A percentile compares a stretch with the other conserved stretches of the same genome.
Conservation (phyloP, 129 eudicot species). For the Flaveria trinervia region DNA sequence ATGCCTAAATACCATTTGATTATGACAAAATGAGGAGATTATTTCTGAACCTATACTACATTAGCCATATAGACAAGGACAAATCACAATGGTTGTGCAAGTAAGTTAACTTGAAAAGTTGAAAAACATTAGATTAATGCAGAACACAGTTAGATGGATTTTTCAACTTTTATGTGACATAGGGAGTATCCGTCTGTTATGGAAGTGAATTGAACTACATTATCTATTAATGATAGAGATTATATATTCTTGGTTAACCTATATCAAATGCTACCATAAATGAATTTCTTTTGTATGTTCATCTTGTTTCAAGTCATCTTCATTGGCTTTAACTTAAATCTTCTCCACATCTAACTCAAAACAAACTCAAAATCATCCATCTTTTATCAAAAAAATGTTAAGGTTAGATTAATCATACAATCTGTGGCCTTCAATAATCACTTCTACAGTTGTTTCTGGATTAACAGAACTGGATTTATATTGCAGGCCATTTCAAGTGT, state of each 20-base stretch:
- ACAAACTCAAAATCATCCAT: neutral
- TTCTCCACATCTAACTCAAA: neutral
- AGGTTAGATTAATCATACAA: conserved; percentile 5
- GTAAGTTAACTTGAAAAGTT: neutral
- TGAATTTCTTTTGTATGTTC: neutral
- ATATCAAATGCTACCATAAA: too few species aligned
- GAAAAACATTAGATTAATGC: neutral
- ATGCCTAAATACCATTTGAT: neutral
- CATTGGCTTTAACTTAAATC: neutral
- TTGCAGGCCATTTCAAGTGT: conserved; percentile 45
- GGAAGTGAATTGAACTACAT: neutral
- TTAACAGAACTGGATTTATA: conserved; percentile 18
- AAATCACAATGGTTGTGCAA: neutral
- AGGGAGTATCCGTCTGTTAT: neutral
- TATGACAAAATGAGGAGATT: neutral
- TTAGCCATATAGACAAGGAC: neutral
- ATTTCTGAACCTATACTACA: neutral
- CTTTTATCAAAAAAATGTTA: neutral
- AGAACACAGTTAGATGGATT: neutral
- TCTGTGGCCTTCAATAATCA: neutral
- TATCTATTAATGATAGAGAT: neutral
- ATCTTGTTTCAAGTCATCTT: neutral
- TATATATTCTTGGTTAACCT: conserved; percentile 15
- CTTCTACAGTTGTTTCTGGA: neutral
- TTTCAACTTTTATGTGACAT: neutral